phyloP scores from a whole-genome alignment of 192 early-diverging fungal species.

The Gryganskiella cystojenkinii region DNA sequence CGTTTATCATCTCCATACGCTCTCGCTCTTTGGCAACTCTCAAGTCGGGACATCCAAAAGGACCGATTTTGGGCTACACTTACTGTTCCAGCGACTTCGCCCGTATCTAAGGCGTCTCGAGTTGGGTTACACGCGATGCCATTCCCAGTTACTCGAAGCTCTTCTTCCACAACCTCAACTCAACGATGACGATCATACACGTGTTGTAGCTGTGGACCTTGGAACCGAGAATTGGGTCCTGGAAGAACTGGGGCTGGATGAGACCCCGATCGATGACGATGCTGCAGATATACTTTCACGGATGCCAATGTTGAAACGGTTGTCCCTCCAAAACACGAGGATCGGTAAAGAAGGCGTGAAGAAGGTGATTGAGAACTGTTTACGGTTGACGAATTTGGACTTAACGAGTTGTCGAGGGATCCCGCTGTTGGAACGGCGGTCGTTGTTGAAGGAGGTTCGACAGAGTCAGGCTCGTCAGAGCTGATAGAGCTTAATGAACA shows the following conservation, averaged over 20 bases:
- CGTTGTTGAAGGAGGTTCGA: conserved; percentile 30
- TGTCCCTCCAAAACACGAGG: conserved; percentile 29
- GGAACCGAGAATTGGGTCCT: conserved; percentile 8
- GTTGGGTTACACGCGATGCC: conserved; percentile 27
- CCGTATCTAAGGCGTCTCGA: conserved; percentile 27
- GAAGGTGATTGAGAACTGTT: conserved; percentile 13
- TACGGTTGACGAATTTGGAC: conserved; percentile 16
- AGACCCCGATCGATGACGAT: conserved; percentile 23
- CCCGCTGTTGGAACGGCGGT: conserved; percentile 22
- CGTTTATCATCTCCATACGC: conserved; percentile 21
- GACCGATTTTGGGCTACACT: not conserved
- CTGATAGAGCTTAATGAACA: not conserved
- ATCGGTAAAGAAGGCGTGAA: conserved; percentile 26
- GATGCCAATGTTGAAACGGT: conserved; percentile 15
- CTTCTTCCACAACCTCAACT: not conserved
- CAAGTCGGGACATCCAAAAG: conserved; percentile 13
- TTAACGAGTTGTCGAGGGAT: conserved; percentile 42
- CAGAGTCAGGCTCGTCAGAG: not conserved
- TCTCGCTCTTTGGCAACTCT: conserved; percentile 35
- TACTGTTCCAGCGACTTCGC: conserved; percentile 4
- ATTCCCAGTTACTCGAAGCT: conserved; percentile 8
- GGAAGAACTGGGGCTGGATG: conserved; percentile 39
- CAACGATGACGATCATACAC: not conserved
- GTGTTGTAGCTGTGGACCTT: not conserved
- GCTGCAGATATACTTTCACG: conserved; percentile 6